Evolutionary conservation across 2,329 filamentous ascomycete species (phyloP).

Genomic region (Macrophomina pseudophaseolina): DNA sequence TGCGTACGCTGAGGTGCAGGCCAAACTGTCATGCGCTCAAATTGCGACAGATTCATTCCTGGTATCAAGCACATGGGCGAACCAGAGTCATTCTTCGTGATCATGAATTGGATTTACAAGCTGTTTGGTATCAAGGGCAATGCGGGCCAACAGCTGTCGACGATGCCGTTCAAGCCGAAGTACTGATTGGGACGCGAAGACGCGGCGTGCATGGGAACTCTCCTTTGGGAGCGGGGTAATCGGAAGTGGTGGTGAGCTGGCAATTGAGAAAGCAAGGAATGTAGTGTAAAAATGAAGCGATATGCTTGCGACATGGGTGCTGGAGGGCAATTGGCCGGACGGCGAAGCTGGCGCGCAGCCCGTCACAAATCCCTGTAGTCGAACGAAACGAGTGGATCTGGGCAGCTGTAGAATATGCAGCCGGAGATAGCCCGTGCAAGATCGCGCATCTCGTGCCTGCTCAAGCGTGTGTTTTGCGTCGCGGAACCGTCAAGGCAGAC

Average conservation of each 20-base stretch:
- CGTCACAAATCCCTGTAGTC: constrained; percentile 3
- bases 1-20: constrained; percentile 26
- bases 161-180: constrained; percentile 54
- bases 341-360: too few relatives aligned
- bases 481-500: constrained; percentile 4
- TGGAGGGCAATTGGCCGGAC: neutral
- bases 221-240: constrained; percentile 12
- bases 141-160: constrained; percentile 51
- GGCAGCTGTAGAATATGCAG: neutral
- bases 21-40: constrained; percentile 8
- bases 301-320: neutral
- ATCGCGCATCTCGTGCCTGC: constrained; percentile 6
- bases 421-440: neutral
- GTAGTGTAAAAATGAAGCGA: constrained; percentile 13
- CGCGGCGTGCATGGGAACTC: neutral
- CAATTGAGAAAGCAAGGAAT: constrained; percentile 2
- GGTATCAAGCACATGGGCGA: constrained; percentile 58
- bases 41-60: constrained; percentile 44
- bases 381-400: neutral
- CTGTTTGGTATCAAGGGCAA: constrained; percentile 53
- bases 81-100: constrained; percentile 55
- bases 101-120: constrained; percentile 55
- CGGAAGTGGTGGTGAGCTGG: constrained; percentile 10
- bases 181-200: constrained; percentile 36
- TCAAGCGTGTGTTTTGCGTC: constrained; percentile 1